These are phyloP conservation scores for Fragaria vesca DNA, from an alignment of 306 rosid genomes.

Conservation along the genomic window DNA sequence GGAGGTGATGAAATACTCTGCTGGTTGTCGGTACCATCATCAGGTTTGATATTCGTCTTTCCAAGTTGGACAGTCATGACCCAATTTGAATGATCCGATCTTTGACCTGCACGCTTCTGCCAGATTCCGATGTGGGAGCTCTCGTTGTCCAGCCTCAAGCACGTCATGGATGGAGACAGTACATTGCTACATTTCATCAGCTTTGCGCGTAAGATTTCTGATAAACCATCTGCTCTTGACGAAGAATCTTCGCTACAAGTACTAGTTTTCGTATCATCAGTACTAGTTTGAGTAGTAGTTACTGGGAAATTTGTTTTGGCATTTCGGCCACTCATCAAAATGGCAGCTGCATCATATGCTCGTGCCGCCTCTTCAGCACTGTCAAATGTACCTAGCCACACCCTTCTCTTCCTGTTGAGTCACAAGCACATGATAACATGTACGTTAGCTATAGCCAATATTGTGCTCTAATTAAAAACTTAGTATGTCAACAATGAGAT, in stretches of 20 bases:
- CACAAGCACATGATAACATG: not conserved
- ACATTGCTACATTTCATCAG: constrained; percentile 67
- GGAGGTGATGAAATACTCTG: constrained; percentile 7
- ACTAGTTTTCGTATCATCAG: not conserved
- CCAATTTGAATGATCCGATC: constrained; percentile 67
- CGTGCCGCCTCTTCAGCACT: constrained; percentile 51
- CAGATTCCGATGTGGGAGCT: constrained; percentile 84
- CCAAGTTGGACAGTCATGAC: constrained; percentile 68
- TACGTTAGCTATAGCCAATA: not conserved
- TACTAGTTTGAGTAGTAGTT: constrained; percentile 18
- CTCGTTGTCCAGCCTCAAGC: constrained; percentile 85
- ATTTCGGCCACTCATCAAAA: constrained; percentile 47
- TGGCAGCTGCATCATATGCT: constrained; percentile 47
- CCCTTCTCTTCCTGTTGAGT: constrained; percentile 39
- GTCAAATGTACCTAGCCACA: constrained; percentile 60
- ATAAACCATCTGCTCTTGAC: constrained; percentile 37
- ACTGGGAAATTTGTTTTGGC: constrained; percentile 54
- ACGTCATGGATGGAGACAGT: constrained; percentile 84
- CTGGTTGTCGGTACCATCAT: not conserved
- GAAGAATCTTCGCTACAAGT: not conserved
- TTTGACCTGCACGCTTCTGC: constrained; percentile 75
- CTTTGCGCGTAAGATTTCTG: constrained; percentile 79
- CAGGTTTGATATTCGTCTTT: constrained; percentile 16
- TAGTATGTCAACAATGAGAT: not conserved
- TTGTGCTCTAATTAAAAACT: no score